Base-by-base conservation (phyloP, 345 rosid genomes). In the Erucastrum elatum region DNA sequence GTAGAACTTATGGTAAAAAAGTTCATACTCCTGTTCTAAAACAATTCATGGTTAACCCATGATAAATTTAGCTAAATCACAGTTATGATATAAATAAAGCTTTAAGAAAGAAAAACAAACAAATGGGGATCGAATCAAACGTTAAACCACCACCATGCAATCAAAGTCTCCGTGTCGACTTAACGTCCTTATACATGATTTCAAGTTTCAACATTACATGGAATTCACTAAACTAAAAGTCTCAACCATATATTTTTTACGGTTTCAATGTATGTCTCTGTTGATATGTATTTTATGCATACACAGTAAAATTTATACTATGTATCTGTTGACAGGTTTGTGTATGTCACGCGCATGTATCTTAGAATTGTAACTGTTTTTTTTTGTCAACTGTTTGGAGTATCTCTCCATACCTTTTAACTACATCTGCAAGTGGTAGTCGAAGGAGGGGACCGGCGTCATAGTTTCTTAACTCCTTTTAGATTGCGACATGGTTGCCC, bases 401-500 rank as follows among this genome's bases (percentile, higher is more conserved):
- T 49, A 35, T 34, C 35, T 53, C 39, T 63, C 61, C 59, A 73
- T 60, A 16, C 3, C 65, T 64, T 27, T 67, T 73, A 72, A 58
- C 39, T 60, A 26, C 33, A 49, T 46, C 33, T 17, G 64, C 77
- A 79, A 79, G 77, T 67, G 74, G 82, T 72, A 30, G 64, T 66
- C 55, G 62, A 66, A 61, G 51, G 26, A 71, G 53, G 53, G 29
- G 77, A 73, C 69, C 77, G 10, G 31, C 12, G 25, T 78, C 7
- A 16, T 65, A 37, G 25, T 4, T 68, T 37, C 53, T 11, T 37
- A 78, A 58, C 63, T 62, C 67, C 10, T 67, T 72, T 16, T 27
- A 77, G 75, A 63, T 41, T 37, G 60, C 60, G 78, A 79, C 71
- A 68, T 74, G 75, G 58, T 49, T 62, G 75, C 75, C 68, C 74